Conservation (phyloP, 2,329 filamentous ascomycete species). For the Stachybotrys chlorohalonatus region DNA sequence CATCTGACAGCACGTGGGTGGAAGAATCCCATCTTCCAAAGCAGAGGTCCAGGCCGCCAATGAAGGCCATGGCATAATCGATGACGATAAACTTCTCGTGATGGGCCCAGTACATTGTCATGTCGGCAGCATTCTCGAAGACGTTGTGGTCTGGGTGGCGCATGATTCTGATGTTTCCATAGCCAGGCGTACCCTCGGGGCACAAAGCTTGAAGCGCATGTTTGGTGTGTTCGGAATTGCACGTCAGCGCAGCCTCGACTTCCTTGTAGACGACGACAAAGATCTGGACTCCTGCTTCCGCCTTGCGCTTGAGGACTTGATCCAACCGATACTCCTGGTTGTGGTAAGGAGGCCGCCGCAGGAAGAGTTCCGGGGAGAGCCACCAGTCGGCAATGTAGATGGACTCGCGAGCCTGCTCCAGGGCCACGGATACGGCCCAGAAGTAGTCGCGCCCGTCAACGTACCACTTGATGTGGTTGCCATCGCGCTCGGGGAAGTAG, state of each 20-base stretch:
- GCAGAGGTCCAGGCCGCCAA: conserved; percentile 89
- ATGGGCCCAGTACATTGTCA: conserved; percentile 97
- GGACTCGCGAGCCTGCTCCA: conserved; percentile 83
- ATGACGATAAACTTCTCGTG: conserved; percentile 97
- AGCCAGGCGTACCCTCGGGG: conserved; percentile 68
- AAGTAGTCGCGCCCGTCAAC: conserved; percentile 94
- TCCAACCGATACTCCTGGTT: conserved; percentile 86
- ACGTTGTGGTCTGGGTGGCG: conserved; percentile 93
- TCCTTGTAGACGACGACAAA: conserved; percentile 91
- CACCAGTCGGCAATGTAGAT: conserved; percentile 99
- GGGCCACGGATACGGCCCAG: conserved; percentile 80
- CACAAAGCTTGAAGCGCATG: conserved; percentile 72
- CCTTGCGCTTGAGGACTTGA: conserved; percentile 74
- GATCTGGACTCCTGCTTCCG: conserved; percentile 90
- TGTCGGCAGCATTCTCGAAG: conserved; percentile 85
- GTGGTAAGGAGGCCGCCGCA: conserved; percentile 73
- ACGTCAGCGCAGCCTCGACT: conserved; percentile 71
- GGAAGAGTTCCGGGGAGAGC: conserved; percentile 80
- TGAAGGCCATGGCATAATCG: conserved; percentile 84
- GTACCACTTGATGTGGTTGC: conserved; percentile 92
- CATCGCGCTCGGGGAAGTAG: conserved; percentile 78
- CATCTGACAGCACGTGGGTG: conserved; percentile 78
- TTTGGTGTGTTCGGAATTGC: conserved; percentile 90
- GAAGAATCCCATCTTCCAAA: conserved; percentile 90
- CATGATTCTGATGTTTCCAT: conserved; percentile 83